A percentile compares a stretch with the other conserved stretches of the same genome.
phyloP scores from a whole-genome alignment of 108 stramenopile species.

The Tribonema minus region DNA sequence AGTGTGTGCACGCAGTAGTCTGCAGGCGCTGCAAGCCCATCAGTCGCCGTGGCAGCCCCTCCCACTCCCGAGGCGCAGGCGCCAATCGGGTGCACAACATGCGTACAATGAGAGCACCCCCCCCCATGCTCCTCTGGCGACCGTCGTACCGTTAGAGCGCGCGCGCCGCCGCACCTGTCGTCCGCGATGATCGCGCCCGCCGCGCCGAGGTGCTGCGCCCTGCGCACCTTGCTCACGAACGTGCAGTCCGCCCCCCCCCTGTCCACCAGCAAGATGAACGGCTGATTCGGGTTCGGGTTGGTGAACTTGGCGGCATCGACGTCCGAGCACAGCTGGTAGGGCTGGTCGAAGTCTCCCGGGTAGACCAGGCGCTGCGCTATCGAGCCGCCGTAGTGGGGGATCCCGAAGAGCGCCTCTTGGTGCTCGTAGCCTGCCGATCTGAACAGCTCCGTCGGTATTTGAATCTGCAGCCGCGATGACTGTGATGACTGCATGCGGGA shows the following conservation, averaged over 20 bases:
- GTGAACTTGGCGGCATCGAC: neutral
- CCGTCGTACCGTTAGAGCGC: no score
- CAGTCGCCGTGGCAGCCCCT: no score
- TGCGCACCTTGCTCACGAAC: constrained; percentile 83
- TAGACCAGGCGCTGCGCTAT: constrained; percentile 63
- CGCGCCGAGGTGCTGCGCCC: constrained; percentile 82
- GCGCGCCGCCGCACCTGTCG: constrained; percentile 73
- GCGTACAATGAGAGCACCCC: no score
- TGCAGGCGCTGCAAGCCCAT: no score
- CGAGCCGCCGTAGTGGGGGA: constrained; percentile 80
- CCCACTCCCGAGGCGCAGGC: no score
- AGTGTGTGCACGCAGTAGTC: no score
- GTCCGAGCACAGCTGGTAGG: constrained; percentile 35
- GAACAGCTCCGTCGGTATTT: constrained; percentile 14
- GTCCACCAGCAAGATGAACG: constrained; percentile 85
- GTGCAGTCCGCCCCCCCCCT: constrained; percentile 71
- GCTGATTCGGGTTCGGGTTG: constrained; percentile 57
- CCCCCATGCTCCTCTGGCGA: no score
- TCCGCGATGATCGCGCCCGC: constrained; percentile 84
- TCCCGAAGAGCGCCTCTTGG: constrained; percentile 83
- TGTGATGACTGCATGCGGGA: neutral
- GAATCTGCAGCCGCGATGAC: constrained; percentile 26
- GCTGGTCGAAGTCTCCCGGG: neutral
- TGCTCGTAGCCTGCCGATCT: constrained; percentile 72
- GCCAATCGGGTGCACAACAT: no score